These are phyloP conservation scores for Castanospermum australe DNA, from an alignment of 306 rosid genomes.

Conservation along the genomic window DNA sequence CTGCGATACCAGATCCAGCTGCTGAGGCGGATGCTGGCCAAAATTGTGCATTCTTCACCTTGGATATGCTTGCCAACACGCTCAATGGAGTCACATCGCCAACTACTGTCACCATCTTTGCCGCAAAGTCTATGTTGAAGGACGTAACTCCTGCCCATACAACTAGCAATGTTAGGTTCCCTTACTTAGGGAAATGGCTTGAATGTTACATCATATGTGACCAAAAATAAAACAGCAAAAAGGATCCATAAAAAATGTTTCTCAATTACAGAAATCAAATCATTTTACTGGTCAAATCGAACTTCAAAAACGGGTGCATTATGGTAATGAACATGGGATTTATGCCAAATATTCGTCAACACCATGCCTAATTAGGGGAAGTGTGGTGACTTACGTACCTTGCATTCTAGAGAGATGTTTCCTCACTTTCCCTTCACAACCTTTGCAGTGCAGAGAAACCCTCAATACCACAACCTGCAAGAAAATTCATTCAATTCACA, in stretches of 20 bases:
- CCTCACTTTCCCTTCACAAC: constrained; percentile 91
- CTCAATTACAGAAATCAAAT: neutral
- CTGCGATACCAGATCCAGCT: constrained; percentile 23
- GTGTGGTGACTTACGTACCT: constrained; percentile 53
- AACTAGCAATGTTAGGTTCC: neutral
- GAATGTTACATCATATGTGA: neutral
- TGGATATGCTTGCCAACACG: constrained; percentile 80
- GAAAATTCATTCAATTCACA: constrained; percentile 5
- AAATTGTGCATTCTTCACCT: constrained; percentile 82
- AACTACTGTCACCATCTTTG: constrained; percentile 84
- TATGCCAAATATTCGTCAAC: neutral
- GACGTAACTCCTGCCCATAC: constrained; percentile 70
- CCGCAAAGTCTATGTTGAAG: constrained; percentile 82
- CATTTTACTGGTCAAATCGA: neutral
- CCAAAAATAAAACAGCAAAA: neutral
- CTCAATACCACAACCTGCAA: constrained; percentile 82
- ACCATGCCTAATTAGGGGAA: neutral
- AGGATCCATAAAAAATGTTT: neutral
- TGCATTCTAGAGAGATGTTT: constrained; percentile 92
- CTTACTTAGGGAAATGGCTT: neutral
- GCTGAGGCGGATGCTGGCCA: constrained; percentile 50
- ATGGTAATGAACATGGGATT: neutral
- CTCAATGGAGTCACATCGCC: constrained; percentile 83
- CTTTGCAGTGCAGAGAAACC: constrained; percentile 95
- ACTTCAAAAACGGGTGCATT: neutral